Base-by-base conservation (phyloP, 2,329 filamentous ascomycete species). In the Curvularia spicifera region DNA sequence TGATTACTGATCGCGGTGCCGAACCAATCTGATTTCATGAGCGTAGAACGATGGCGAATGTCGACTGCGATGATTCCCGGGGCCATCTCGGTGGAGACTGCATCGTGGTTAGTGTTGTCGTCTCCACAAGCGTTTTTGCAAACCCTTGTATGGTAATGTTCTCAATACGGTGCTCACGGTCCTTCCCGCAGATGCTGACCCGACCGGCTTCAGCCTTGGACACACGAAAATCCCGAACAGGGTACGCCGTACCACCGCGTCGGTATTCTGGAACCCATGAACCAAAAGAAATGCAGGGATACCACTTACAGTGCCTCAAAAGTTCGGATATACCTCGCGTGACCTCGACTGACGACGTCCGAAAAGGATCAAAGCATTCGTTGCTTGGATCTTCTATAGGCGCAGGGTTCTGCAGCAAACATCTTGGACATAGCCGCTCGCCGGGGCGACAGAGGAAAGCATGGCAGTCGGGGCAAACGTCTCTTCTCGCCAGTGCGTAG, bases 1-100 rank as follows among this genome's bases (percentile, higher is more conserved):
- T 57, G 35, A 57, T 76, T 73, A 40, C 62, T 63, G 43, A 75
- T 63, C 9, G 75, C 75, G 18, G 70, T 75, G 45, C 71, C 69
- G 53, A 76, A 75, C 74, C 75, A 78, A 24, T 75, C 70, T 37
- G 71, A 73, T 37, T 64, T 71, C 69, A 76, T 76, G 50, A 76
- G 53, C 26, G 71, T 68, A 3, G 73, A 77, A 26, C 70, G 70
- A 48, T 70, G 64, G 29, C 71, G 71, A 54, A 76, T 61, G 47
- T 77, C 75, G 47, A 77, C 68, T n/a, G 73, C 71, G 45, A 77
- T 77, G 28, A 71, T 71, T 39, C 67, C 69, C 6, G 74, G 75
- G 24, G 71, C 72, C 74, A 77, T 77, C 51, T 74, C 67, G 33
- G 68, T 64, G 35, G 72, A 59, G 60, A 76, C 75, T 77, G 48